Percentiles rank a stretch among this genome's conserved stretches.
These are phyloP conservation scores for Staphylotrichum longicolle DNA, from an alignment of 495 filamentous ascomycete species.

Conservation along the genomic window DNA sequence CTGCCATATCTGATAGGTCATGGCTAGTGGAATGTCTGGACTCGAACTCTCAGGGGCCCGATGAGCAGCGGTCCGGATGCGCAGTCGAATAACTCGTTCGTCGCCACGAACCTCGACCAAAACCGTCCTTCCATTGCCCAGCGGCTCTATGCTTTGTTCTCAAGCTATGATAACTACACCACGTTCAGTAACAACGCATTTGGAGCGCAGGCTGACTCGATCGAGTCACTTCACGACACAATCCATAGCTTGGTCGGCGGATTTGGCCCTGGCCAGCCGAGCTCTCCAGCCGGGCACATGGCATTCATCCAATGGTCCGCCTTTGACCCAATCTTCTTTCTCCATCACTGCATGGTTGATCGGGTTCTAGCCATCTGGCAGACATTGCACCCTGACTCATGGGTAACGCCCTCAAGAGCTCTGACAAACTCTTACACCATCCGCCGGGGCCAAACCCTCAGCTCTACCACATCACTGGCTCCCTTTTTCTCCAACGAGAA, in stretches of 20 bases:
- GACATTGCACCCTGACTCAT: conserved; percentile 57
- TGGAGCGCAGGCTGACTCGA: conserved; percentile 50
- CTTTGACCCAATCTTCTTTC: conserved; percentile 73
- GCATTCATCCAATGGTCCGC: conserved; percentile 60
- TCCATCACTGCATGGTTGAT: conserved; percentile 67
- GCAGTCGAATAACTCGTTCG: conserved; percentile 51
- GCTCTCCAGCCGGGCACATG: conserved; percentile 58
- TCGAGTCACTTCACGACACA: conserved; percentile 64
- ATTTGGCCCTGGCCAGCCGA: conserved; percentile 20
- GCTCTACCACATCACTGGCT: conserved; percentile 41
- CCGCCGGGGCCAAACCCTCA: conserved; percentile 40
- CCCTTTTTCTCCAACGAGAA: conserved; percentile 46
- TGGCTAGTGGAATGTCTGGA: conserved; percentile 40
- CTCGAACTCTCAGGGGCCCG: conserved; percentile 51
- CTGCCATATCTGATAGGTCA: neutral
- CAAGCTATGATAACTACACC: conserved; percentile 56
- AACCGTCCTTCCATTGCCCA: conserved; percentile 44
- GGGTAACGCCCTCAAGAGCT: conserved; percentile 50
- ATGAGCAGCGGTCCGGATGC: conserved; percentile 42
- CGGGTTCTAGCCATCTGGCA: conserved; percentile 73
- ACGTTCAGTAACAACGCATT: conserved; percentile 58
- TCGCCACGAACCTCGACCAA: conserved; percentile 50
- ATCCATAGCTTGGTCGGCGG: conserved; percentile 60
- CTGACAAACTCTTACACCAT: conserved; percentile 52
- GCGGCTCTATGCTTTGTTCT: conserved; percentile 60